A percentile compares a stretch with the other conserved stretches of the same genome.
phyloP scores from a whole-genome alignment of 164 flowering plant species.

The Vitis riparia region DNA sequence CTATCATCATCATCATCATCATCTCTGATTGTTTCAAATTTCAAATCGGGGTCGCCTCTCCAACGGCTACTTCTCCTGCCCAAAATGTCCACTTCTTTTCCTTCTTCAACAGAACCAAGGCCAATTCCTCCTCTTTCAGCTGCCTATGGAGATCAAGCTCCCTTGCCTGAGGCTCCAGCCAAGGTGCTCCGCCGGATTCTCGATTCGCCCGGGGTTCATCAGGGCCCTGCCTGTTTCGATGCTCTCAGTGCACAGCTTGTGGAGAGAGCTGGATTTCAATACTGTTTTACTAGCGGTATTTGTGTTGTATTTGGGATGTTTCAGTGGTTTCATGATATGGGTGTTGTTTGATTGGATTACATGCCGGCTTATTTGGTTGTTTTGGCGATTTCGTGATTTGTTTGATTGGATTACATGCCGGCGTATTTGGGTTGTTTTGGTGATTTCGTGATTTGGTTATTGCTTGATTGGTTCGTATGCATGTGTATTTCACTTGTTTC shows the following conservation, averaged over 20 bases:
- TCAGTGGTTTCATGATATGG: not conserved
- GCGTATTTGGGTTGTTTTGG: too few relatives aligned
- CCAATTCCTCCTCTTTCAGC: not conserved
- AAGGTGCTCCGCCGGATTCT: conserved; percentile 68
- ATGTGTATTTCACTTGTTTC: too few relatives aligned
- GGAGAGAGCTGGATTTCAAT: conserved; percentile 70
- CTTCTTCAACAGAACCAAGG: too few relatives aligned
- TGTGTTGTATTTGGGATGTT: not conserved
- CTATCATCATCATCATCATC: conserved; percentile 9
- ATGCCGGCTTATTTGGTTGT: too few relatives aligned
- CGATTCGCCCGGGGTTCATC: conserved; percentile 71
- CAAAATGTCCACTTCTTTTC: not conserved
- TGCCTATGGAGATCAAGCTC: conserved; percentile 3
- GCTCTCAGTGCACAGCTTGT: conserved; percentile 93
- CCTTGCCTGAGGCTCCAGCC: conserved; percentile 37
- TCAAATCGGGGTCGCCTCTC: conserved; percentile 11
- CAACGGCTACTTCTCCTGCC: conserved; percentile 13
- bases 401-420: too few relatives aligned
- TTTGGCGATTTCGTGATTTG: too few relatives aligned
- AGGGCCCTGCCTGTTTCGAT: conserved; percentile 93
- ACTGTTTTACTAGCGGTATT: conserved; percentile 83
- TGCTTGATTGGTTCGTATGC: too few relatives aligned
- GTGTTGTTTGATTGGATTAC: too few relatives aligned
- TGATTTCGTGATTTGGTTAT: too few relatives aligned
- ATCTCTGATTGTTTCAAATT: conserved; percentile 8